Conservation (phyloP, 1,284 basidiomycete species). For the Stygiomarasmius scandens region DNA sequence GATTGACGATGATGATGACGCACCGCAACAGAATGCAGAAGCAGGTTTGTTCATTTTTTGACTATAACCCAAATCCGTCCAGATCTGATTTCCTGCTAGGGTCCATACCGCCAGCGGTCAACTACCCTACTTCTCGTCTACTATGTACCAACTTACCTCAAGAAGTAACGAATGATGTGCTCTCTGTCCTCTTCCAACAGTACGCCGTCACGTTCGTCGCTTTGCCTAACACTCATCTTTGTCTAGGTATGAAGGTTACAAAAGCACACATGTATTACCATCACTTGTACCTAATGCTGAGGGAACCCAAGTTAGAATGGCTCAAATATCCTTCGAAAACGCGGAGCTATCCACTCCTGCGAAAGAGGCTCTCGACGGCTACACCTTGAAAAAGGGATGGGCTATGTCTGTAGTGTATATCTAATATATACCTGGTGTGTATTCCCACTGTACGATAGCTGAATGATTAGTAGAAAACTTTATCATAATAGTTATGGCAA, state of each 20-base stretch:
- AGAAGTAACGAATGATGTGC: conserved; percentile 79
- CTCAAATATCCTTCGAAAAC: conserved; percentile 76
- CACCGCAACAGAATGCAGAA: conserved; percentile 33
- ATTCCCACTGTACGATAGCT: background rate
- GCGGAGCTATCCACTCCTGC: conserved; percentile 73
- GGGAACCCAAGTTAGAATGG: conserved; percentile 70
- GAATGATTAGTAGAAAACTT: background rate
- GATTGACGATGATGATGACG: conserved; percentile 79
- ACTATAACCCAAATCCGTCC: conserved; percentile 30
- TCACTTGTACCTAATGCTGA: conserved; percentile 64
- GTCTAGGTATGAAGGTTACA: conserved; percentile 74
- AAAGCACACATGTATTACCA: conserved; percentile 66
- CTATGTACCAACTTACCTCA: conserved; percentile 80
- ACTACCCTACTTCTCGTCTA: conserved; percentile 65
- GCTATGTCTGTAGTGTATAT: conserved; percentile 77
- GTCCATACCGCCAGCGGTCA: conserved; percentile 51
- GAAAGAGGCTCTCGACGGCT: conserved; percentile 78
- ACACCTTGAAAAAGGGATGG: conserved; percentile 81
- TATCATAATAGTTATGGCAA: background rate
- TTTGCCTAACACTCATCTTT: conserved; percentile 14
- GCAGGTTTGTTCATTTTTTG: conserved; percentile 43
- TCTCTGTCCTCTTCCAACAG: conserved; percentile 88
- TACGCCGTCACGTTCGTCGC: conserved; percentile 41
- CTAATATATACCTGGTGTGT: conserved; percentile 29
- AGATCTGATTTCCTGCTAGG: conserved; percentile 31